Evolutionary conservation across 352 stramenopile genomes (phyloP).

Genomic region (Globisporangium yorkense): DNA sequence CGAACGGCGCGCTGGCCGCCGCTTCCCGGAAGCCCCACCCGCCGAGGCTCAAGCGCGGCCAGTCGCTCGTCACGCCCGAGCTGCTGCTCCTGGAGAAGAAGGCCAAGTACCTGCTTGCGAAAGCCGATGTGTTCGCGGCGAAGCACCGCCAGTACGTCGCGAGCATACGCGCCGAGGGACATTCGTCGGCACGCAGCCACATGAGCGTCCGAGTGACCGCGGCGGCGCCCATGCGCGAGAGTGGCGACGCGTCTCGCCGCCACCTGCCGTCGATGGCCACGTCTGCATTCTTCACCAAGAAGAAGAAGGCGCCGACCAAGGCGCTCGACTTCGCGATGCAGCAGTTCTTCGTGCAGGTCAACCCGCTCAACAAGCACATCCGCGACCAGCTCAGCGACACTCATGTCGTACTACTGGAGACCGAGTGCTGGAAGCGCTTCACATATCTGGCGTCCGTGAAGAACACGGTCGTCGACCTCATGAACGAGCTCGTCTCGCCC

Average conservation of each 20-base stretch:
- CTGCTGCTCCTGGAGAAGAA: constrained; percentile 55
- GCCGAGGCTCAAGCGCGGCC: neutral
- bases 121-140: constrained; percentile 33
- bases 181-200: constrained; percentile 1
- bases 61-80: constrained; percentile 29
- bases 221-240: neutral
- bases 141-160: constrained; percentile 18
- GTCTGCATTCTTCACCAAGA: constrained; percentile 4
- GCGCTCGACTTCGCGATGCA: constrained; percentile 20
- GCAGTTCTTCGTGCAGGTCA: constrained; percentile 52
- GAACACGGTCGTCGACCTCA: constrained; percentile 20
- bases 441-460: constrained; percentile 31
- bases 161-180: neutral
- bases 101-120: constrained; percentile 44
- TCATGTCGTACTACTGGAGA: constrained; percentile 32
- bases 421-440: constrained; percentile 48
- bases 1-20: constrained; percentile 20
- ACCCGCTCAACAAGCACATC: constrained; percentile 52
- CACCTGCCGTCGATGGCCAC: neutral
- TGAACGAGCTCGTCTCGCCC: constrained; percentile 24
- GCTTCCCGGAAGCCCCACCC: neutral
- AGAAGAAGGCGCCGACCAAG: constrained; percentile 20
- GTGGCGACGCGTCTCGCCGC: neutral
- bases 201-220: neutral
- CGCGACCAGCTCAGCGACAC: constrained; percentile 30